These are phyloP conservation scores for Ustilago cynodontis DNA, from an alignment of 1,284 basidiomycete genomes.

Conservation along the genomic window DNA sequence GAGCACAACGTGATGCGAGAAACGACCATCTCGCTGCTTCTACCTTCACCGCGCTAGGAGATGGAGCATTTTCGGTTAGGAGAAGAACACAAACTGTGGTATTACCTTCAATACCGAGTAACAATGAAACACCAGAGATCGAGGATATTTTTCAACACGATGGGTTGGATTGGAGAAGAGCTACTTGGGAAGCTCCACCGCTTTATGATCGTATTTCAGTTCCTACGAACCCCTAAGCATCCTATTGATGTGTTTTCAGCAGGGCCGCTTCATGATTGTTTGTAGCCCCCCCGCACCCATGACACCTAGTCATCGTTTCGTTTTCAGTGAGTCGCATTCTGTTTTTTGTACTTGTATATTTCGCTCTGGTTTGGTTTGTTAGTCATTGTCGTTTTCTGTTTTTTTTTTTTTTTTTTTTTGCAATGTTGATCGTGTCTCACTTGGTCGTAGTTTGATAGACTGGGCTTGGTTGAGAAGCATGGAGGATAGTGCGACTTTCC, in stretches of 20 bases:
- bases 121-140: conserved; percentile 36
- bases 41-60: conserved; percentile 22
- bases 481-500: too few species aligned
- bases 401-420: neutral
- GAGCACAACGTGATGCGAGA: conserved; percentile 22
- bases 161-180: conserved; percentile 50
- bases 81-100: conserved; percentile 27
- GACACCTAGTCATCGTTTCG: too few species aligned
- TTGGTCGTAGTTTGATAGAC: neutral
- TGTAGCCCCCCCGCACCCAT: neutral
- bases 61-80: conserved; percentile 36
- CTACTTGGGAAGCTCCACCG: conserved; percentile 49
- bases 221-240: neutral
- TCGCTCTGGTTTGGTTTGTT: neutral
- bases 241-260: too few species aligned
- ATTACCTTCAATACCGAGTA: conserved; percentile 24
- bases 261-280: neutral
- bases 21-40: conserved; percentile 31
- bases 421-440: conserved; percentile 3
- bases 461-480: neutral
- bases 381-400: neutral
- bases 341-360: conserved; percentile 5
- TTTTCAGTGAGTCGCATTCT: too few species aligned
- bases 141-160: conserved; percentile 52
- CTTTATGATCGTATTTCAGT: conserved; percentile 27